Base-by-base conservation (phyloP, 495 filamentous ascomycete species). In the Penicillium pancosmium region DNA sequence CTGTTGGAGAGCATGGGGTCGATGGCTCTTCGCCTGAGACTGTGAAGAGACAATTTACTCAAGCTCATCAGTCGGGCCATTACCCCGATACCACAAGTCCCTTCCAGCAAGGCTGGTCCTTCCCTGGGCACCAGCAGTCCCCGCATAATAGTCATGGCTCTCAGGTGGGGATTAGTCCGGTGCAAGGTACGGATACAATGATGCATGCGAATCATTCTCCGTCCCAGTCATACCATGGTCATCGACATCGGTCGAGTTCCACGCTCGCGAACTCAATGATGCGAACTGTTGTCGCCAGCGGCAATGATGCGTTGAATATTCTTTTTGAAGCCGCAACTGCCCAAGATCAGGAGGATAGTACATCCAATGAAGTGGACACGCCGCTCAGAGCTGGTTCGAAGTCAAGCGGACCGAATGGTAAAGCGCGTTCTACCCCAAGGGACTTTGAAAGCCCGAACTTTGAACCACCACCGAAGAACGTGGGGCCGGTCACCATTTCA, bases 241-340 rank as follows among this genome's bases (percentile, higher is more conserved):
- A 56, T 19, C 66, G 66, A 31, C 71, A 68, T 19, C 69, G 70
- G n/a, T 68, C 73, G 0, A 70, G 62, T 9, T 71, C 76, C 13
- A 69, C 58, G 1, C 49, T 80, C 41, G 71, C 74, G 5, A 80
- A 60, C 53, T 77, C 78, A 5, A 76, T 80, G 72, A 79, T 80
- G 78, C 74, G 76, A 1, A 79, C 77, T 18, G 76, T 80, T 8
- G 78, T 80, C 15, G 74, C 78, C 6, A 79, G 75, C 54, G 79
- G 79, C 13, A 82, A 81, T 62, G 80, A 83, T 69, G 80, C 80
- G 16, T 66, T 83, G 11, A 82, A 82, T 55, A 78, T 83, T 44
- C 67, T 83, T 5, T 83, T 82, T 55, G 79, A 83, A 60, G 80
- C 79, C 10, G 80, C 80, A 8, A 75, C 77, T 25, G 73, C 67